phyloP scores from a whole-genome alignment of 2,329 filamentous ascomycete species.

The Colletotrichum cuscutae region DNA sequence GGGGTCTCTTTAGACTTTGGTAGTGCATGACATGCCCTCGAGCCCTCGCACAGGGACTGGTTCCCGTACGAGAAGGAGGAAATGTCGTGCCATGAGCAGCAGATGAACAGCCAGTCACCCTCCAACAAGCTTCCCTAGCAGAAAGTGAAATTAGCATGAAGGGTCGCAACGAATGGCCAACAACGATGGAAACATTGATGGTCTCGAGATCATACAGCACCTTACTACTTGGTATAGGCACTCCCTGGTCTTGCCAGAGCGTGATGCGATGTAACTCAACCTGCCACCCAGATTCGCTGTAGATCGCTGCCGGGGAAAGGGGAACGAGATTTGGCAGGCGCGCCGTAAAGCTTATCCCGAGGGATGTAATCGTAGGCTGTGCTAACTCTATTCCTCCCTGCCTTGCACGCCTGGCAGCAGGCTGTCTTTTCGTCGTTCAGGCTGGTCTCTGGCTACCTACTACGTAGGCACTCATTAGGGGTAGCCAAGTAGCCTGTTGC shows the following conservation, averaged over 20 bases:
- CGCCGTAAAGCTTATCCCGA: conserved; percentile 13
- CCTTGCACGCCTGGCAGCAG: background rate
- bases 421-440: background rate
- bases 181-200: background rate
- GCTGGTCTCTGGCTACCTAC: background rate
- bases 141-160: background rate
- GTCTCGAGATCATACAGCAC: background rate
- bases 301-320: conserved; percentile 11
- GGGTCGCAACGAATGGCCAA: background rate
- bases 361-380: conserved; percentile 1
- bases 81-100: conserved; percentile 1
- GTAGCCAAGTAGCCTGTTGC: too few species aligned
- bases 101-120: background rate
- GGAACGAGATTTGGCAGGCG: conserved; percentile 14
- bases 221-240: too few species aligned
- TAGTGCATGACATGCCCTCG: conserved; percentile 13
- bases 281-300: background rate
- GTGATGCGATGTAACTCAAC: background rate
- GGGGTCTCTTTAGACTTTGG: conserved; percentile 12
- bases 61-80: background rate
- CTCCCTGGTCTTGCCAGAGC: background rate
- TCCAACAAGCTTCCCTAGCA: background rate
- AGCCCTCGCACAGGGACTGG: background rate
- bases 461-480: too few species aligned
- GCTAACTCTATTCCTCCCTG: conserved; percentile 8